These are phyloP conservation scores for Ministeria vibrans DNA, from an alignment of 78 protist genomes.

Conservation along the genomic window DNA sequence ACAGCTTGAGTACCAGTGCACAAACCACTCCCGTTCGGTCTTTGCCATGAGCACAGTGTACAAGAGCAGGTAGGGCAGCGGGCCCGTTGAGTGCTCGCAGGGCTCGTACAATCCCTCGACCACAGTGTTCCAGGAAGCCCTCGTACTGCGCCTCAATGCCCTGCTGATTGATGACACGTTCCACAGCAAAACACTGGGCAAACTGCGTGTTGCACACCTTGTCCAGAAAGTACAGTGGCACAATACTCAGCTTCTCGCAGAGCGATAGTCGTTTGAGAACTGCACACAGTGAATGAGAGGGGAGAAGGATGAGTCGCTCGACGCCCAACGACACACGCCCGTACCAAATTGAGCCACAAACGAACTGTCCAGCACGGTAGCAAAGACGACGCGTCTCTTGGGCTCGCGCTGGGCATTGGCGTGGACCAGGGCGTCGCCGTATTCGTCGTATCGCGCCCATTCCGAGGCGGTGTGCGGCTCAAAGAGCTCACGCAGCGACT, in stretches of 20 bases:
- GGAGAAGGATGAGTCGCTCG: no score
- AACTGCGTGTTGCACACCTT: background rate
- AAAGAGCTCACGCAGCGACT: no score
- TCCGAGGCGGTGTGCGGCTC: no score
- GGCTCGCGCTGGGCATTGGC: no score
- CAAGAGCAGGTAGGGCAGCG: background rate
- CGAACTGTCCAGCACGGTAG: no score
- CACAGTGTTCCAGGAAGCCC: background rate
- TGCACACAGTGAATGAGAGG: no score
- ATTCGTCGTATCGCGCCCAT: no score
- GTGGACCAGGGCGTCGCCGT: no score
- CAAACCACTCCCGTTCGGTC: conserved; percentile 36
- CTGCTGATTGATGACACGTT: background rate
- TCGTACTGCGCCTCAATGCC: background rate
- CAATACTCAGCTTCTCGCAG: background rate
- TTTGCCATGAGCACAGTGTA: conserved; percentile 42
- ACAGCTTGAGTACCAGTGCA: conserved; percentile 12
- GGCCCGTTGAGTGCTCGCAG: background rate
- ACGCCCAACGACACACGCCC: no score
- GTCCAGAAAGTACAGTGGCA: background rate
- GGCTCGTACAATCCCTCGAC: background rate
- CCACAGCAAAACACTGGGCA: background rate
- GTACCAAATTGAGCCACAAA: no score
- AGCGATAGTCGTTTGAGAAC: no score
- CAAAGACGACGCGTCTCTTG: no score